These are phyloP conservation scores for Fagus sylvatica DNA, from an alignment of 306 rosid species.

Conservation along the genomic window DNA sequence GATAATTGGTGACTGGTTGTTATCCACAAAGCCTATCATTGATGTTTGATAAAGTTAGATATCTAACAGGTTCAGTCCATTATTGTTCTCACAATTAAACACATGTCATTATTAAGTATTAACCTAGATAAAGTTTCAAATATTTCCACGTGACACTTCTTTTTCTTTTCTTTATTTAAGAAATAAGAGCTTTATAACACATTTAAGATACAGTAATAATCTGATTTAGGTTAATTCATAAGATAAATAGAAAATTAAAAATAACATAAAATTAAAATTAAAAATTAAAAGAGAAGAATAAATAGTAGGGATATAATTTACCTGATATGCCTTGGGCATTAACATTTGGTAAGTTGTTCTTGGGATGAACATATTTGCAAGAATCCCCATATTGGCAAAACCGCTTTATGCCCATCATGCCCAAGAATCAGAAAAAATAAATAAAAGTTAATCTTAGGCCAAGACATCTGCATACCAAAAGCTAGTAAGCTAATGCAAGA, in stretches of 20 bases:
- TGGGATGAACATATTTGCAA: constrained; percentile 75
- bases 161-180: too few species aligned
- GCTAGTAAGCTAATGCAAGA: too few species aligned
- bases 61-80: too few species aligned
- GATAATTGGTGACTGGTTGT: constrained; percentile 29
- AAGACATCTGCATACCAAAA: too few species aligned
- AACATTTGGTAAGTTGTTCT: constrained; percentile 27
- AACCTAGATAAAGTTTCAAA: too few species aligned
- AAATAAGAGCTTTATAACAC: too few species aligned
- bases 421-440: neutral
- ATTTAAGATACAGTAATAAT: too few species aligned
- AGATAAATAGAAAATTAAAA: neutral
- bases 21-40: constrained; percentile 27
- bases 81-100: too few species aligned
- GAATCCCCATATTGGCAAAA: constrained; percentile 75
- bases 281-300: neutral
- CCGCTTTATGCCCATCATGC: constrained; percentile 23
- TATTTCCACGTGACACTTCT: too few species aligned
- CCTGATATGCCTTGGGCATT: constrained; percentile 35
- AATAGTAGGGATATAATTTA: neutral
- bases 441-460: neutral
- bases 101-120: too few species aligned
- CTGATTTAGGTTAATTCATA: too few species aligned
- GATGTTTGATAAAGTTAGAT: neutral
- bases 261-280: neutral